These are phyloP conservation scores for Penicillium goetzii DNA, from an alignment of 495 filamentous ascomycete species.

Conservation along the genomic window DNA sequence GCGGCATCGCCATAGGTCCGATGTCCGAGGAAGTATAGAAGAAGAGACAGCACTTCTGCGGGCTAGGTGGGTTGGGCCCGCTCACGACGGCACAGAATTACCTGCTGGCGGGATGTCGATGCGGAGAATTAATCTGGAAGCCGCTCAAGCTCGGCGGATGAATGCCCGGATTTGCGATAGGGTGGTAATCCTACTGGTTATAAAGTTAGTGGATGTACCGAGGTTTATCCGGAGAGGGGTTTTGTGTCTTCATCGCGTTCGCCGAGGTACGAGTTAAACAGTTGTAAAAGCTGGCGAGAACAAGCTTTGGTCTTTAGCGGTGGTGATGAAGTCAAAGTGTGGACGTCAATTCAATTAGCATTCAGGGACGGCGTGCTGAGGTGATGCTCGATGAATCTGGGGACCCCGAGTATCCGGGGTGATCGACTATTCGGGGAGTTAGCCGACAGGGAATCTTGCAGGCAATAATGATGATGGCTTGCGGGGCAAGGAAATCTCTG, in stretches of 20 bases:
- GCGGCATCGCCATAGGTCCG: background rate
- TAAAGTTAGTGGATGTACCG: conserved; percentile 10
- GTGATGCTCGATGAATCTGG: background rate
- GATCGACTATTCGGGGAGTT: background rate
- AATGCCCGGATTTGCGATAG: conserved; percentile 13
- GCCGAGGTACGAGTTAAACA: background rate
- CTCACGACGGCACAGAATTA: background rate
- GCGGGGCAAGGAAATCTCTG: background rate
- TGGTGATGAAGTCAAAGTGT: background rate
- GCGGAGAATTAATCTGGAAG: conserved; percentile 8
- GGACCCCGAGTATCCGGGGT: background rate
- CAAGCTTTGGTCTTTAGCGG: background rate
- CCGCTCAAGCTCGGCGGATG: conserved; percentile 5
- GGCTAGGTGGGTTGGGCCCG: background rate
- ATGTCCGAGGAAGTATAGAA: background rate
- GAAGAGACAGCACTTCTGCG: background rate
- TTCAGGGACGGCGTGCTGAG: background rate
- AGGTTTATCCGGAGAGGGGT: conserved; percentile 19
- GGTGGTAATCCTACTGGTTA: background rate
- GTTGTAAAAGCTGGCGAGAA: background rate
- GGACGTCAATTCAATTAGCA: background rate
- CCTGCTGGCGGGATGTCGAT: background rate
- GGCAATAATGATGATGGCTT: background rate
- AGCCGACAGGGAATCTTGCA: background rate
- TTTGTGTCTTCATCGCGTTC: background rate